phyloP scores from a whole-genome alignment of 805 yeast species.

The Pichia paraexigua region DNA sequence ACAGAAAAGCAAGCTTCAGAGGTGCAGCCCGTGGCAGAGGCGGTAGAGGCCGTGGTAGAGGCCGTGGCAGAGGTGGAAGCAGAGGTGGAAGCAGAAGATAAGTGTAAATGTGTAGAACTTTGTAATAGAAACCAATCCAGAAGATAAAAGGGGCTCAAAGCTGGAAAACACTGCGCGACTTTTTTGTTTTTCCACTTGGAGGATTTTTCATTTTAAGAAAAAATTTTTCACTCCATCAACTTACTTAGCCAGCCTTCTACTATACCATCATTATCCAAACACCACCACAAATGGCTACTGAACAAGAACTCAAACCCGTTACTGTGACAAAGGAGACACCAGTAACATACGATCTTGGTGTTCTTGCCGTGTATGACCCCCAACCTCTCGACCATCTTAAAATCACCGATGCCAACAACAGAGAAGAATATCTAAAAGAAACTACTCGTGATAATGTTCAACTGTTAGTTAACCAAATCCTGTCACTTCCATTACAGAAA shows the following conservation, averaged over 20 bases:
- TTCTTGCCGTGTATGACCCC: conserved; percentile 81
- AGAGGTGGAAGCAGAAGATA: background rate
- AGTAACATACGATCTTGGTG: conserved; percentile 81
- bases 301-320: conserved; percentile 47
- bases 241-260: background rate
- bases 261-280: background rate
- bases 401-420: conserved; percentile 43
- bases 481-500: conserved; percentile 81
- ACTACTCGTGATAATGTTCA: conserved; percentile 90
- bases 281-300: background rate
- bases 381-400: conserved; percentile 69
- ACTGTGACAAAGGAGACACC: conserved; percentile 91
- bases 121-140: background rate
- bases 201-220: background rate
- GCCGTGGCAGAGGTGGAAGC: background rate
- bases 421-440: conserved; percentile 55
- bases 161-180: background rate
- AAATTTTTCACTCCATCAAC: background rate
- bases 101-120: background rate
- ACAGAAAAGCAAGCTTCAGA: background rate
- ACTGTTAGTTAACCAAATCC: conserved; percentile 78
- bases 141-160: background rate
- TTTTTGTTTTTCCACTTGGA: background rate
- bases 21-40: background rate
- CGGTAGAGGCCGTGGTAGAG: background rate